Base-by-base conservation (phyloP, 2,329 filamentous ascomycete genomes). In the Raffaelea ambrosiae region DNA sequence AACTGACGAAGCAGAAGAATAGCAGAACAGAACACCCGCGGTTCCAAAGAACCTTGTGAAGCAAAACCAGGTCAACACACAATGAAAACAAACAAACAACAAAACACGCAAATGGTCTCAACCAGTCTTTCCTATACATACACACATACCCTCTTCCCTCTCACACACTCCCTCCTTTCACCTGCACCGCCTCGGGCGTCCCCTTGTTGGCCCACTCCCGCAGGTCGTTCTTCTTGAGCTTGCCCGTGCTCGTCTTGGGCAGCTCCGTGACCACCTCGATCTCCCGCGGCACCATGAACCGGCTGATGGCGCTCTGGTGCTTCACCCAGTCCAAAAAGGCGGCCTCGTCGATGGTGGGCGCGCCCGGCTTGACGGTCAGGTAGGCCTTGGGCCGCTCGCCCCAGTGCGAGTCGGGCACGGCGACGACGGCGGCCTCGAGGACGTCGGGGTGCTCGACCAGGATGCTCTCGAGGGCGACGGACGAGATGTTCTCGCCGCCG, bases 401-500 rank as follows among this genome's bases (percentile, higher is more conserved):
- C 90, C 91, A 98, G 62, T 94, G 87, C 35, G 82, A 83, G 63
- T 97, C 90, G 0, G 84, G 74, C 1, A 97, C 83, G 1, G 87
- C 86, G 5, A 96, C 88, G 29, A 96, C 90, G 35, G 88, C 93
- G 1, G 85, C 90, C 69, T 98, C 93, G 21, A 98, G 78, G 35
- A 98, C 80, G 55, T 88, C 81, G 0, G 90, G 88, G 62, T 98
- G 93, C 43, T 88, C 84, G 5, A 84, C 84, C 1, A 98, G 76
- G 82, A 95, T 88, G 51, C 83, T 81, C 67, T 98, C 93, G 3
- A 98, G 76, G 0, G 93, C 89, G 1, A 98, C 85, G 0, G 87
- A 94, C 3, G 88, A 95, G 53, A 98, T 97, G 63, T 98, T 98
- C 66, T 98, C 93, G 49, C 93, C 93, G 87, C 86, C 87, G 46